phyloP scores from a whole-genome alignment of 2,329 filamentous ascomycete species.

The Trematosphaeria pertusa region DNA sequence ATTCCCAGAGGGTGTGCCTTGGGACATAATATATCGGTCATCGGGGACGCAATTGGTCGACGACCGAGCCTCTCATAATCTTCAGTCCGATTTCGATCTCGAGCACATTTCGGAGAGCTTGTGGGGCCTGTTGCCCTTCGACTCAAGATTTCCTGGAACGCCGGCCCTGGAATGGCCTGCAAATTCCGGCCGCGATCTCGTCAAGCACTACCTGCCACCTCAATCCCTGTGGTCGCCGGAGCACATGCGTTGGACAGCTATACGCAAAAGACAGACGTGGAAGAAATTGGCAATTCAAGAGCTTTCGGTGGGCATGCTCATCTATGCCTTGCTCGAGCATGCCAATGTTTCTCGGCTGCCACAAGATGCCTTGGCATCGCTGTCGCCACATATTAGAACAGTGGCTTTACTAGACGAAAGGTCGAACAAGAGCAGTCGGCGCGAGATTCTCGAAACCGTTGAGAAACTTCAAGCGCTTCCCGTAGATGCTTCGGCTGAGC shows the following conservation, averaged over 20 bases:
- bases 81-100: slow-evolving; percentile 19
- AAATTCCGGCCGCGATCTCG: slow-evolving; percentile 48
- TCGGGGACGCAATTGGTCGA: slow-evolving; percentile 36
- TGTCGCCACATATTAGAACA: slow-evolving; percentile 31
- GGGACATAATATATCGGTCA: slow-evolving; percentile 22
- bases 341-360: slow-evolving; percentile 14
- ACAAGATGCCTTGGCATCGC: slow-evolving; percentile 9
- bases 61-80: slow-evolving; percentile 22
- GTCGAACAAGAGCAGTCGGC: slow-evolving; percentile 11
- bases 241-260: slow-evolving; percentile 35
- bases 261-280: slow-evolving; percentile 42
- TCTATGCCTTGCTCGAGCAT: slow-evolving; percentile 43
- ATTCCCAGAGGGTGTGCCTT: slow-evolving; percentile 27
- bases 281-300: slow-evolving; percentile 54
- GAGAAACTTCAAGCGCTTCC: slow-evolving; percentile 17
- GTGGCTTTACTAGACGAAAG: slow-evolving; percentile 12
- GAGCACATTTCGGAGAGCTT: slow-evolving; percentile 21
- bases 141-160: slow-evolving; percentile 35
- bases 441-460: slow-evolving; percentile 25
- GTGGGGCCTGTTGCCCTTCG: slow-evolving; percentile 38
- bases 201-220: slow-evolving; percentile 47
- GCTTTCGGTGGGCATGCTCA: slow-evolving; percentile 49
- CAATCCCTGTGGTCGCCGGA: slow-evolving; percentile 54
- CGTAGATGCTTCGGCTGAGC: slow-evolving; percentile 19
- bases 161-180: slow-evolving; percentile 44